A percentile compares a stretch with the other conserved stretches of the same genome.
phyloP scores from a whole-genome alignment of 2,329 filamentous ascomycete genomes.

The Whalleya microplaca region DNA sequence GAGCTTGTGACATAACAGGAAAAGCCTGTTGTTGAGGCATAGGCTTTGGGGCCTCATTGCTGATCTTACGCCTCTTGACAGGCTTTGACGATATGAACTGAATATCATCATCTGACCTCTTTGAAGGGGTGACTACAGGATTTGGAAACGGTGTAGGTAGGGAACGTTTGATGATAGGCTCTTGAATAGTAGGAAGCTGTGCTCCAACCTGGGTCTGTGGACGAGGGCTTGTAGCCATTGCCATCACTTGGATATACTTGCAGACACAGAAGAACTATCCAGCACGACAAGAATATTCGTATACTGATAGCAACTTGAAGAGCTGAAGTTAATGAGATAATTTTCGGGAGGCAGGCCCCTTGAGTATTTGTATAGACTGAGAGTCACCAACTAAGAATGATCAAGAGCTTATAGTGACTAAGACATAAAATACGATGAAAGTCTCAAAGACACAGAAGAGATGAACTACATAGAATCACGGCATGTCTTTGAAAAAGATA shows the following conservation, averaged over 20 bases:
- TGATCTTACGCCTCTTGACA: slow-evolving; percentile 44
- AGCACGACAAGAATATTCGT: not conserved
- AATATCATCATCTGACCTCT: slow-evolving; percentile 45
- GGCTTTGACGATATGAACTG: slow-evolving; percentile 49
- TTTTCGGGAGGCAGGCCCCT: slow-evolving; percentile 2
- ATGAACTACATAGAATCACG: slow-evolving; percentile 8
- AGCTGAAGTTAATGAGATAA: not conserved
- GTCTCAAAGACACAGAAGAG: slow-evolving; percentile 24
- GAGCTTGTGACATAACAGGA: slow-evolving; percentile 2
- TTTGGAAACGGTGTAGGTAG: not conserved
- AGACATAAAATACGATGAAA: slow-evolving; percentile 20
- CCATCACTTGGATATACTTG: slow-evolving; percentile 5
- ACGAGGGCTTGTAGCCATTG: slow-evolving; percentile 21
- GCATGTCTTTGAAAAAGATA: slow-evolving; percentile 18
- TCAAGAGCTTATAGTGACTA: slow-evolving; percentile 9
- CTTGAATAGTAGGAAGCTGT: slow-evolving; percentile 2
- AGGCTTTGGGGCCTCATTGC: slow-evolving; percentile 12
- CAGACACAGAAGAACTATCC: not conserved
- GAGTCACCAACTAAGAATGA: not conserved
- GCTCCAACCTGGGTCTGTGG: slow-evolving; percentile 7
- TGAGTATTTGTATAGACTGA: slow-evolving; percentile 26
- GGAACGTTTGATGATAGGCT: not conserved
- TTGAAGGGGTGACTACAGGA: slow-evolving; percentile 26
- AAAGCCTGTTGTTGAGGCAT: slow-evolving; percentile 5
- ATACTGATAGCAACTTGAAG: slow-evolving; percentile 2